phyloP scores from a whole-genome alignment of 176 grass and related monocot species.

The Musa itinerans region DNA sequence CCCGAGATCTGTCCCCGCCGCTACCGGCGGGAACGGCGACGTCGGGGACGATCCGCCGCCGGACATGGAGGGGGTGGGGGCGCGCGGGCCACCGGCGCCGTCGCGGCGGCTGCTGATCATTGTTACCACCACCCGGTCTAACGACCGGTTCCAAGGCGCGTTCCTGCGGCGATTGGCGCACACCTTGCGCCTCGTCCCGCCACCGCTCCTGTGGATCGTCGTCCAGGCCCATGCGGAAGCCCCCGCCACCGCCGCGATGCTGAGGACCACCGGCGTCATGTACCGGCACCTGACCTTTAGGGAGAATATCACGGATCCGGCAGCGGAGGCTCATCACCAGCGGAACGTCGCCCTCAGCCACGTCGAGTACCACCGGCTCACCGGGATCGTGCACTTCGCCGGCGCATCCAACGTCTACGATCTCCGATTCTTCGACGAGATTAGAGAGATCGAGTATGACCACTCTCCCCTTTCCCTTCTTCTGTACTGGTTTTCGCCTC shows the following conservation, averaged over 20 bases:
- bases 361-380: conserved; percentile 37
- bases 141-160: conserved; percentile 23
- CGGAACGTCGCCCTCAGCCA: conserved; percentile 37
- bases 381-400: conserved; percentile 37
- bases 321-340: conserved; percentile 17
- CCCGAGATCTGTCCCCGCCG: neutral
- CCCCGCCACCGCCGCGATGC: conserved; percentile 7
- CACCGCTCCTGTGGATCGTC: conserved; percentile 88
- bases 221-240: conserved; percentile 65
- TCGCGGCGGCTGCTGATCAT: conserved; percentile 6
- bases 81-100: neutral
- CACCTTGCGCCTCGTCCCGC: conserved; percentile 54
- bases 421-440: conserved; percentile 37
- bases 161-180: conserved; percentile 68
- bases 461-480: neutral
- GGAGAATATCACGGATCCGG: conserved; percentile 17
- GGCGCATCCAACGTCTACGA: conserved; percentile 28
- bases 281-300: conserved; percentile 30
- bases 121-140: conserved; percentile 17
- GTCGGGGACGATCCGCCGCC: neutral
- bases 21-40: neutral
- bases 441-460: conserved; percentile 38
- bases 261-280: conserved; percentile 27
- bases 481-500: neutral
- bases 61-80: neutral